Conservation (phyloP, 305 asterid species). For the Euphrasia arctica region DNA sequence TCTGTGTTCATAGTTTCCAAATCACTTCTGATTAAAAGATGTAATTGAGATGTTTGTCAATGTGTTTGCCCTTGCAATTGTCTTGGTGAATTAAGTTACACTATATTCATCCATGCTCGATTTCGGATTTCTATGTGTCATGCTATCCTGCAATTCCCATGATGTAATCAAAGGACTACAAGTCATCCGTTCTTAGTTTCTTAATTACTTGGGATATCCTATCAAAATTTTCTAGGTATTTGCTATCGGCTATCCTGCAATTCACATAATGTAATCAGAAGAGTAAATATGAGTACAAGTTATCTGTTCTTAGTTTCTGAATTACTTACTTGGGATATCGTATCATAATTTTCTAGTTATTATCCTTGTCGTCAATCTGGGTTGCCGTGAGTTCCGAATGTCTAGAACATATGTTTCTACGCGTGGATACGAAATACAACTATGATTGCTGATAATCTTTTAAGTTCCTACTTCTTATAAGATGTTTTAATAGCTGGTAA, state of each 20-base stretch:
- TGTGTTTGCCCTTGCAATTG: not conserved
- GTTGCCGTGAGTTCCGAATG: not conserved
- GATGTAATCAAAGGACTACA: no score
- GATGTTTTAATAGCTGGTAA: not conserved
- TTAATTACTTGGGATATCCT: no score
- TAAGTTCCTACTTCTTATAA: not conserved
- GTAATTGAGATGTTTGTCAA: not conserved
- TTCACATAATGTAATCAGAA: not conserved
- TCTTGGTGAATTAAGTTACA: not conserved
- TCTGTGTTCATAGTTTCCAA: no score
- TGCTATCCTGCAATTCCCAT: not conserved
- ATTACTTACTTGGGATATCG: constrained; percentile 4
- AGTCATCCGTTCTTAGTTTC: no score
- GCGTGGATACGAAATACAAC: not conserved
- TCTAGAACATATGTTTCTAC: constrained; percentile 4
- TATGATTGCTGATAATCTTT: not conserved
- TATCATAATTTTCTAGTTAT: not conserved
- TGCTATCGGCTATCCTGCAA: no score
- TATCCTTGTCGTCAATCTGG: constrained; percentile 1
- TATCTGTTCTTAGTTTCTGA: constrained; percentile 6
- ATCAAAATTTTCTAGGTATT: no score
- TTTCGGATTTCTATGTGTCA: not conserved
- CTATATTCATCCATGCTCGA: not conserved
- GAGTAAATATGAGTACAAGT: not conserved
- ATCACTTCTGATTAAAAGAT: not conserved